These are phyloP conservation scores for Hypoxylon sp. DNA, from an alignment of 2,329 filamentous ascomycete genomes.

Conservation along the genomic window DNA sequence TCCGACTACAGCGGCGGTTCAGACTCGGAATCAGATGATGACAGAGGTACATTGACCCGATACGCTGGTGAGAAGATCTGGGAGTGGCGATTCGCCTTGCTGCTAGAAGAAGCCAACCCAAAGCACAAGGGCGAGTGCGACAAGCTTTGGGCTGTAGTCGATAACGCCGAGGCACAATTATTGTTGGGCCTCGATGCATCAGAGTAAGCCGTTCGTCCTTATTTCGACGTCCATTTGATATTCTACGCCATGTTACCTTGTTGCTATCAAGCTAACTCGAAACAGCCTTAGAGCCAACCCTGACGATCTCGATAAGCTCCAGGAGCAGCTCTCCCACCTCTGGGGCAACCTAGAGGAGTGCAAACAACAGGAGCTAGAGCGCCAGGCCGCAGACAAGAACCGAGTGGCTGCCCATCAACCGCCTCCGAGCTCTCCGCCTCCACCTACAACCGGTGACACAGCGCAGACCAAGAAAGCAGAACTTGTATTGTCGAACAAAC, in stretches of 20 bases:
- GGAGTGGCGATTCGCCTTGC: slow-evolving; percentile 87
- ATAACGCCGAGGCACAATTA: slow-evolving; percentile 65
- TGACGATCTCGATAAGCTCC: slow-evolving; percentile 64
- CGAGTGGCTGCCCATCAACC: slow-evolving; percentile 48
- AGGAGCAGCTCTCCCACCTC: slow-evolving; percentile 78
- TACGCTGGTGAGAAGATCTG: slow-evolving; percentile 61
- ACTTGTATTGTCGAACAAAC: slow-evolving; percentile 61
- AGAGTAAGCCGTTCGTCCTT: slow-evolving; percentile 50
- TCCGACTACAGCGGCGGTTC: slow-evolving; percentile 58
- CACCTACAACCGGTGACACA: slow-evolving; percentile 15
- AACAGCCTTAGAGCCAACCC: slow-evolving; percentile 68
- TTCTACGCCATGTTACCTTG: not conserved
- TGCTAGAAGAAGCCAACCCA: slow-evolving; percentile 76
- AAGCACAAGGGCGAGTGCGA: slow-evolving; percentile 55
- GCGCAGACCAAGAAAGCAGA: slow-evolving; percentile 25
- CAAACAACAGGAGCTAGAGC: slow-evolving; percentile 59
- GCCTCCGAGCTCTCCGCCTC: slow-evolving; percentile 55
- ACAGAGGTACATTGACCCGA: slow-evolving; percentile 42
- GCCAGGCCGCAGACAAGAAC: slow-evolving; percentile 44
- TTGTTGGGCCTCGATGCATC: slow-evolving; percentile 63
- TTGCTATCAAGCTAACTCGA: slow-evolving; percentile 1
- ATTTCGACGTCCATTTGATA: not conserved
- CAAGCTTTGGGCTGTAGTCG: slow-evolving; percentile 76
- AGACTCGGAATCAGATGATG: slow-evolving; percentile 50
- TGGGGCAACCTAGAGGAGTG: slow-evolving; percentile 89